These are phyloP conservation scores for Mycena belliarum DNA, from an alignment of 768 basidiomycete species.

Conservation along the genomic window DNA sequence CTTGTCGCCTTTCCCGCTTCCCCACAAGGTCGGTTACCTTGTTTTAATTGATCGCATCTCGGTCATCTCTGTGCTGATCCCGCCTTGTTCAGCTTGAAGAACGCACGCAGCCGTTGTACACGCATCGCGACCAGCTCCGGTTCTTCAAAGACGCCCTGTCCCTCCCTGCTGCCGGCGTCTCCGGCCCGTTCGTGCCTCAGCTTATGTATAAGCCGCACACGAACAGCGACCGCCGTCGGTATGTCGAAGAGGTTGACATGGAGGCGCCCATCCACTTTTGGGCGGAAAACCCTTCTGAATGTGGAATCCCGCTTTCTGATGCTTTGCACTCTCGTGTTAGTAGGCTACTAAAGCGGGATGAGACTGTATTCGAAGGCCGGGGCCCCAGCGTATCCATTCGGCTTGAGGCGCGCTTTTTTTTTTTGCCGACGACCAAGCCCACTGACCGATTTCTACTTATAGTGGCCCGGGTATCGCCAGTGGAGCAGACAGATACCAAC, in stretches of 20 bases:
- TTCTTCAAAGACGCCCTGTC: slow-evolving; percentile 44
- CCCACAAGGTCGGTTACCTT: slow-evolving; percentile 13
- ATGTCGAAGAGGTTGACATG: slow-evolving; percentile 69
- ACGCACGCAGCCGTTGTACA: slow-evolving; percentile 28
- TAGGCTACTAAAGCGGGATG: slow-evolving; percentile 57
- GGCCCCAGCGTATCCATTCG: slow-evolving; percentile 83
- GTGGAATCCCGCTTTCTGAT: slow-evolving; percentile 64
- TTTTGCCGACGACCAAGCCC: slow-evolving; percentile 1
- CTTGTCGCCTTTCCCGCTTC: neutral
- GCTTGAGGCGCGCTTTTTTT: slow-evolving; percentile 53
- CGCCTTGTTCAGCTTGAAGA: slow-evolving; percentile 26
- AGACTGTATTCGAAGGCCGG: slow-evolving; percentile 67
- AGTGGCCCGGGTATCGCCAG: slow-evolving; percentile 81
- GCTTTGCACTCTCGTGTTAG: slow-evolving; percentile 62
- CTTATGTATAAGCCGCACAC: slow-evolving; percentile 75
- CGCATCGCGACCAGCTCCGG: slow-evolving; percentile 45
- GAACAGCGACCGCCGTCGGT: slow-evolving; percentile 72
- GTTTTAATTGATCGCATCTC: slow-evolving; percentile 4
- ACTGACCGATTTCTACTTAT: neutral
- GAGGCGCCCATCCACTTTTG: slow-evolving; percentile 67
- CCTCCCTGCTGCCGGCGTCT: slow-evolving; percentile 36
- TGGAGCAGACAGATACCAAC: slow-evolving; percentile 86
- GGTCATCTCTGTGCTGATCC: neutral
- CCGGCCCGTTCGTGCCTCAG: slow-evolving; percentile 66
- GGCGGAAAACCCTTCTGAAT: slow-evolving; percentile 51